A percentile compares a stretch with the other conserved stretches of the same genome.
Evolutionary conservation across 495 filamentous ascomycete genomes (phyloP).

Genomic region (Cercophora newfieldiana): DNA sequence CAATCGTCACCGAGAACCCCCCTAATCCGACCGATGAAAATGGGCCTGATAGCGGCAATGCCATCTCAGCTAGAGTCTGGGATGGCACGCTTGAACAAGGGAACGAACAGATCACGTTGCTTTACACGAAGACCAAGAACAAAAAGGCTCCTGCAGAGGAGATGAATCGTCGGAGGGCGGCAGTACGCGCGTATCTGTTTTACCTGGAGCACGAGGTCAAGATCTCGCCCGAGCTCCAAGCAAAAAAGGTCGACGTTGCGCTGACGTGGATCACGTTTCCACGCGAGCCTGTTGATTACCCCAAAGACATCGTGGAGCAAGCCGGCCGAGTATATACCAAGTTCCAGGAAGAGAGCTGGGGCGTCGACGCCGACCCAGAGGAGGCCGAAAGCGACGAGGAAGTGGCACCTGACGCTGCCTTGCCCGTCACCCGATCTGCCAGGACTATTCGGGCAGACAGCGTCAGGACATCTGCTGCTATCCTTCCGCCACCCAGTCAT

Average conservation of each 20-base stretch:
- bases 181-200: not conserved
- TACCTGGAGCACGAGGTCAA: not conserved
- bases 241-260: not conserved
- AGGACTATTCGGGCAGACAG: not conserved
- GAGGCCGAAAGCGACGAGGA: not conserved
- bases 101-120: not conserved
- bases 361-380: not conserved
- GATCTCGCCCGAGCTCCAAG: not conserved
- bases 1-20: no score
- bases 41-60: not conserved
- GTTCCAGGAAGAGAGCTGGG: not conserved
- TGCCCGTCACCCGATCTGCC: not conserved
- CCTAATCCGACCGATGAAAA: no score
- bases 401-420: not conserved
- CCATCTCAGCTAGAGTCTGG: not conserved
- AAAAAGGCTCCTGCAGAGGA: not conserved
- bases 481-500: slow-evolving; percentile 25
- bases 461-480: not conserved
- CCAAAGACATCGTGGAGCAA: not conserved
- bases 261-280: not conserved
- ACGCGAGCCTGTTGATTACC: not conserved
- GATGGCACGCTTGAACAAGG: not conserved
- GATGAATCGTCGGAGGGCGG: not conserved
- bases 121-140: not conserved
- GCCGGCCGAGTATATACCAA: not conserved